Conservation (phyloP, 208 protist species). For the Trypanosoma congolense region DNA sequence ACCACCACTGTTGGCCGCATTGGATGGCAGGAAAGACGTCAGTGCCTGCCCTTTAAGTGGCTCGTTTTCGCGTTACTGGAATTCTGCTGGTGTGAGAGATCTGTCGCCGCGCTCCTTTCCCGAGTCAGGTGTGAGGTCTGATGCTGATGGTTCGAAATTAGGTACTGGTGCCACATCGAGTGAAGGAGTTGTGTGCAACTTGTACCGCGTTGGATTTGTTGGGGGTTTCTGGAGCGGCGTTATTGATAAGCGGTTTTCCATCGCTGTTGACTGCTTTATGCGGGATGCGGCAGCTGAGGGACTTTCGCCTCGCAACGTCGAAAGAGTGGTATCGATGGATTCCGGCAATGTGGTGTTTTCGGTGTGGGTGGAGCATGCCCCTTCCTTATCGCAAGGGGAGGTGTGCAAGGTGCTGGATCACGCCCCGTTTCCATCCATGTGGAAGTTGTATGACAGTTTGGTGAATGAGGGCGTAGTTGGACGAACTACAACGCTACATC, state of each 20-base stretch:
- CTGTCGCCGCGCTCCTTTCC: background rate
- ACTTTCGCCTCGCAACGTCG: constrained; percentile 30
- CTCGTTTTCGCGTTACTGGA: background rate
- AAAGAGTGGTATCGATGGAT: constrained; percentile 38
- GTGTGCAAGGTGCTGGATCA: constrained; percentile 37
- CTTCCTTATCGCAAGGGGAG: constrained; percentile 29
- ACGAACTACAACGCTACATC: constrained; percentile 49
- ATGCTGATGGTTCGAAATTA: background rate
- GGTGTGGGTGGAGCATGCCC: constrained; percentile 40
- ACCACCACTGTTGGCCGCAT: background rate
- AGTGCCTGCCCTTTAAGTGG: background rate
- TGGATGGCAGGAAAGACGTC: background rate
- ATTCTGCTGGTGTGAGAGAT: background rate
- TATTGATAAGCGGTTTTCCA: constrained; percentile 24
- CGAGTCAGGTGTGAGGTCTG: background rate
- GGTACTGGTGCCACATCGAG: background rate
- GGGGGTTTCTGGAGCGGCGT: constrained; percentile 45
- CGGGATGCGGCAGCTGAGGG: constrained; percentile 32
- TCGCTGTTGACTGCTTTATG: constrained; percentile 37
- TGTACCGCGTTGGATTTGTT: constrained; percentile 68
- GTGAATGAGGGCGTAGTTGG: background rate
- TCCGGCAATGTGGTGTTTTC: constrained; percentile 60
- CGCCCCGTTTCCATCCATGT: constrained; percentile 50
- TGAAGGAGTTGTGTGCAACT: constrained; percentile 5
- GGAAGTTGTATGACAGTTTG: constrained; percentile 48